Evolutionary conservation across 2,329 filamentous ascomycete species (phyloP).

Genomic region (Colletotrichum sp.): DNA sequence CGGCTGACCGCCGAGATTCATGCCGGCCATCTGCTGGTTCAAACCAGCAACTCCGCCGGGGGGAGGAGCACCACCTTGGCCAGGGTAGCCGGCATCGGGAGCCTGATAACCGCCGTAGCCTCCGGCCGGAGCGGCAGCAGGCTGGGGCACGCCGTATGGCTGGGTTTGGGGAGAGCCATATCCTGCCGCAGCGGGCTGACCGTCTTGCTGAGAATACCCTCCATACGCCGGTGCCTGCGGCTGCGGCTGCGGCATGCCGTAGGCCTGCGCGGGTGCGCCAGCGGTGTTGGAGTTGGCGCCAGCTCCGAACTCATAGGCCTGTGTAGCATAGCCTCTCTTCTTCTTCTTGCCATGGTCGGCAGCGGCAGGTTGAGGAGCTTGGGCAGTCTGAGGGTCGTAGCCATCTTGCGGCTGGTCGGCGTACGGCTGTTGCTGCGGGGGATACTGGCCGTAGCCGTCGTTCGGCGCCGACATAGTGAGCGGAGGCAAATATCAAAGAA

Average conservation of each 20-base stretch:
- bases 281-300: slow-evolving; percentile 75
- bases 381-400: slow-evolving; percentile 41
- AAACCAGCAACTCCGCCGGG: slow-evolving; percentile 69
- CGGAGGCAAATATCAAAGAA: background rate
- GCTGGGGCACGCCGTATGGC: slow-evolving; percentile 47
- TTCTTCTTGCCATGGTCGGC: slow-evolving; percentile 72
- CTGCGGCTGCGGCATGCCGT: slow-evolving; percentile 49
- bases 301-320: slow-evolving; percentile 90
- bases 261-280: slow-evolving; percentile 49
- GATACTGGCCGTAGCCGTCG: slow-evolving; percentile 59
- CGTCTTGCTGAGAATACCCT: slow-evolving; percentile 61
- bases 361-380: slow-evolving; percentile 32
- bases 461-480: slow-evolving; percentile 61
- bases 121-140: slow-evolving; percentile 43
- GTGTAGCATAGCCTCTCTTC: slow-evolving; percentile 92
- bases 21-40: slow-evolving; percentile 84
- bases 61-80: slow-evolving; percentile 47
- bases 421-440: slow-evolving; percentile 47
- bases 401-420: slow-evolving; percentile 39
- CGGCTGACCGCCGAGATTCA: slow-evolving; percentile 72
- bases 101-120: slow-evolving; percentile 69
- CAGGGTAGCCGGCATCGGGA: slow-evolving; percentile 70
- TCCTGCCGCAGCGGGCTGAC: slow-evolving; percentile 40
- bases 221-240: slow-evolving; percentile 58
- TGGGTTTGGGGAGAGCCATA: slow-evolving; percentile 46